phyloP scores from a whole-genome alignment of 306 rosid genomes.

The Spatholobus suberectus region DNA sequence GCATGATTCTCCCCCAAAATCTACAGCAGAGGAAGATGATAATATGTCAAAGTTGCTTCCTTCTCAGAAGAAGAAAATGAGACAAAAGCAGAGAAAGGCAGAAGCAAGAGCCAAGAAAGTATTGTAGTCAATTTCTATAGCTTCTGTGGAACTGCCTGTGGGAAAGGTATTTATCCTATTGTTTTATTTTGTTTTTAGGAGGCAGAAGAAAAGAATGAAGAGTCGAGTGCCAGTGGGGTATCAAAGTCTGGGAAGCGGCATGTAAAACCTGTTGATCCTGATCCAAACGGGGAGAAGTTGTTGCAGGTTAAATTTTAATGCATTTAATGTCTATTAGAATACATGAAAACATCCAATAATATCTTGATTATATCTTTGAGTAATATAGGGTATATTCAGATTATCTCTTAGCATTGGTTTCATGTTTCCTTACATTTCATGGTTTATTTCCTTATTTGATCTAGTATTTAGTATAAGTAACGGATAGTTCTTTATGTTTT shows the following conservation, averaged over 20 bases:
- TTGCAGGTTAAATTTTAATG: slow-evolving; percentile 68
- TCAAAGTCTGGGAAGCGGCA: slow-evolving; percentile 90
- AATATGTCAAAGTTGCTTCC: slow-evolving; percentile 84
- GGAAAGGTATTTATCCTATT: slow-evolving; percentile 32
- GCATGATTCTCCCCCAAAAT: slow-evolving; percentile 87
- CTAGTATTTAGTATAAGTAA: neutral
- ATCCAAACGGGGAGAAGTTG: slow-evolving; percentile 92
- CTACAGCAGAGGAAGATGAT: slow-evolving; percentile 78
- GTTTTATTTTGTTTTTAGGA: slow-evolving; percentile 62
- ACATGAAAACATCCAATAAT: neutral
- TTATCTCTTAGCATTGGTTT: neutral
- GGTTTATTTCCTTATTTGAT: neutral
- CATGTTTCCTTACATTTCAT: neutral
- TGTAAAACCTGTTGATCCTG: slow-evolving; percentile 90
- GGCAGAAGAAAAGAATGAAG: slow-evolving; percentile 93
- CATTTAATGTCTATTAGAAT: slow-evolving; percentile 9
- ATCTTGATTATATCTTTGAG: neutral
- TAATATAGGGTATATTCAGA: neutral
- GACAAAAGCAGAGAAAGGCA: slow-evolving; percentile 95
- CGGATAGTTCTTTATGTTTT: neutral
- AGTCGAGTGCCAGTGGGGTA: slow-evolving; percentile 58
- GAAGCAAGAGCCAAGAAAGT: slow-evolving; percentile 97
- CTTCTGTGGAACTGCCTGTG: slow-evolving; percentile 30
- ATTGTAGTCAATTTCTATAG: slow-evolving; percentile 40
- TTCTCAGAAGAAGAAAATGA: slow-evolving; percentile 96